phyloP scores from a whole-genome alignment of 108 stramenopile genomes.

The Aurantiochytrium sp. region DNA sequence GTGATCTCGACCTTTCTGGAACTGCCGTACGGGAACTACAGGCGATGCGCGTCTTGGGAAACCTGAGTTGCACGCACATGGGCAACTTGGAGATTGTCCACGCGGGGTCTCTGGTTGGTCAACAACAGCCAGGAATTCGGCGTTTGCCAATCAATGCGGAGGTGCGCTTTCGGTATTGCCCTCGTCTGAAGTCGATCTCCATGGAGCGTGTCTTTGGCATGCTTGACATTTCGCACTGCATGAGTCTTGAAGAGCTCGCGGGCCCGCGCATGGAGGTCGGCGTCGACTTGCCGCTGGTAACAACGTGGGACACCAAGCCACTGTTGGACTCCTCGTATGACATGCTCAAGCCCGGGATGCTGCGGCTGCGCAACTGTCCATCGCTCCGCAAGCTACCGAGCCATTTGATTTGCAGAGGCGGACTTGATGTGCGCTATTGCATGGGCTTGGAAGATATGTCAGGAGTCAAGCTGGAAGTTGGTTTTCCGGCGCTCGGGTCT shows the following conservation, averaged over 20 bases:
- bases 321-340: background rate
- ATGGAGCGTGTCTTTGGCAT: background rate
- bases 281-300: background rate
- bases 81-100: background rate
- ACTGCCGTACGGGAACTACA: background rate
- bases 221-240: background rate
- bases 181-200: background rate
- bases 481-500: background rate
- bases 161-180: background rate
- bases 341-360: background rate
- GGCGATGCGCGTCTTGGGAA: background rate
- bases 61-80: background rate
- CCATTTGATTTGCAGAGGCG: background rate
- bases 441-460: background rate
- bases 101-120: background rate
- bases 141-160: background rate
- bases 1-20: background rate
- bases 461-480: background rate
- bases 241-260: background rate
- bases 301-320: background rate
- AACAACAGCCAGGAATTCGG: background rate
- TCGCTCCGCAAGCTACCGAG: background rate
- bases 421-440: background rate
- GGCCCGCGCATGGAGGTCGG: background rate
- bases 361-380: background rate